Base-by-base conservation (phyloP, 2,329 filamentous ascomycete genomes). In the Hirsutella minnesotensis region DNA sequence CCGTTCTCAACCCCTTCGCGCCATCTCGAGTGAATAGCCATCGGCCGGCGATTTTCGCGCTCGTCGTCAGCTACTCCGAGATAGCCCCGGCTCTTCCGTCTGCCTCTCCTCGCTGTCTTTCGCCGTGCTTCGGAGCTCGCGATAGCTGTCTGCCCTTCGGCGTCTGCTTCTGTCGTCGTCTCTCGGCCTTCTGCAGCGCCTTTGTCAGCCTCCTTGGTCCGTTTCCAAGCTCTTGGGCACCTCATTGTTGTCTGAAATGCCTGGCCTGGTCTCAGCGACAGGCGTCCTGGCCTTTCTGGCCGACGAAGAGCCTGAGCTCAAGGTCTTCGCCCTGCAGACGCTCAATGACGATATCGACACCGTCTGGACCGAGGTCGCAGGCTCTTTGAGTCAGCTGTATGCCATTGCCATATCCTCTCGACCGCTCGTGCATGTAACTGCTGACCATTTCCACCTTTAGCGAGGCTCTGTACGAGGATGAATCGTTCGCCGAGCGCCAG, bases 401-500 rank as follows among this genome's bases (percentile, higher is more conserved):
- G 62, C 55, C 46, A 43, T 46, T 41, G 45, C 21, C 15, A 7
- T 30, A 20, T 19, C 35, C 22, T 33, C 21, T 9, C 20, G 34
- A n/a, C 40, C 20, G 16, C 34, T 3, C 18, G 24, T 19, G 18
- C 36, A 46, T 27, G 36, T 41, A 36, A 42, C 24, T 19, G 46
- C 49, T 53, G 44, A 47, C 43, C 13, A 20, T 13, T 12, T 3
- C 15, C 15, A 16, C 40, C 38, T 45, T 47, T 59, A 96, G 90
- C 68, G 92, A 98, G 76, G 86, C 87, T 43, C 79, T 98, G 40
- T 98, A 94, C 66, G 92, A 98, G 74, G 90, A 98, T 68, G 87
- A 95, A 56, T 76, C 78, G 47, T 98, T 98, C 58, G 85, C 89
- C 39, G 85, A 98, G 64, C 86, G 90, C 57, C 86, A 92, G 62